A percentile compares a stretch with the other conserved stretches of the same genome.
These are phyloP conservation scores for Penicillium sp. DNA, from an alignment of 2,329 filamentous ascomycete genomes.

Conservation along the genomic window DNA sequence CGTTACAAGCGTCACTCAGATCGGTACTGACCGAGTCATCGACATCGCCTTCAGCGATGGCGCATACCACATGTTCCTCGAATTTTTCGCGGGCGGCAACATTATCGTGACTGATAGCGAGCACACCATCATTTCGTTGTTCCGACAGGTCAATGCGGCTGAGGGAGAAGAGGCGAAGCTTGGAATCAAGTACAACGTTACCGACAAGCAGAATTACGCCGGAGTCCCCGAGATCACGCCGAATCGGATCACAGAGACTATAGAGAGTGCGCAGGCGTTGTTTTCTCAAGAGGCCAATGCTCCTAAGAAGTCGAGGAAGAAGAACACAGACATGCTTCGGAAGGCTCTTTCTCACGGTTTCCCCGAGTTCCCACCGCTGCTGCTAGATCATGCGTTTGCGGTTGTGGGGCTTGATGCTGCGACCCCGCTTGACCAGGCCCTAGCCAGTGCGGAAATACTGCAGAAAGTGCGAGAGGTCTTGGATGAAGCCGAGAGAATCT, in stretches of 20 bases:
- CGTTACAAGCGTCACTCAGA: constrained; percentile 75
- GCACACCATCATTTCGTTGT: constrained; percentile 75
- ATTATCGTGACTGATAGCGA: constrained; percentile 87
- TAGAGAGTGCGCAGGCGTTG: constrained; percentile 61
- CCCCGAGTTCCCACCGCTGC: constrained; percentile 80
- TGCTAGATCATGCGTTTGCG: constrained; percentile 82
- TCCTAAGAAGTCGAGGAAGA: constrained; percentile 70
- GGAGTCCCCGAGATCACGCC: constrained; percentile 73
- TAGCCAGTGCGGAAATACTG: constrained; percentile 65
- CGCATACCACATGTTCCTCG: constrained; percentile 79
- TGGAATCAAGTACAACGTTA: constrained; percentile 75
- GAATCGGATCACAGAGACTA: constrained; percentile 67
- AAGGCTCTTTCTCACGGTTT: constrained; percentile 81
- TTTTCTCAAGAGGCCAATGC: constrained; percentile 37
- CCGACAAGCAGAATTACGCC: constrained; percentile 78
- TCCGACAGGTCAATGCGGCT: constrained; percentile 80
- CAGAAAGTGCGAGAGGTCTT: constrained; percentile 68
- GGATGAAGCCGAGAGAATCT: constrained; percentile 66
- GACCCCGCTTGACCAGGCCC: constrained; percentile 65
- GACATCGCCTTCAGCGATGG: constrained; percentile 93
- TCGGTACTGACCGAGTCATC: constrained; percentile 90
- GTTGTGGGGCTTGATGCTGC: constrained; percentile 68
- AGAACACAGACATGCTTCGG: constrained; percentile 71
- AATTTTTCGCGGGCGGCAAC: constrained; percentile 96
- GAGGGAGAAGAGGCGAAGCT: constrained; percentile 73